Evolutionary conservation across 176 grass and related monocot species (phyloP).

Genomic region (Bonia amplexicaulis): DNA sequence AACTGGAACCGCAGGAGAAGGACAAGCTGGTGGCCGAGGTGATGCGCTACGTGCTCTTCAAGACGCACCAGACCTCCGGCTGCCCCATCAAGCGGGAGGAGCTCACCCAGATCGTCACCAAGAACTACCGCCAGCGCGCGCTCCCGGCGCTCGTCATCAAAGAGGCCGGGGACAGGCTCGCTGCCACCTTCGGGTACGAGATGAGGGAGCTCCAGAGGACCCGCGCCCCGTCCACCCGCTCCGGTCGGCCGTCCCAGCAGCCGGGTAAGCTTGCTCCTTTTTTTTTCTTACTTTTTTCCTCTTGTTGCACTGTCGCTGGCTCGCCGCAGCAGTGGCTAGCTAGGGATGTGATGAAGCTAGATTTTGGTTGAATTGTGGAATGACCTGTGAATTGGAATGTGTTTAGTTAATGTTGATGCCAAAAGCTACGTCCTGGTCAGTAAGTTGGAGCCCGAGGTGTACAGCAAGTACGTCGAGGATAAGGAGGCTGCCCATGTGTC

Average conservation of each 20-base stretch:
- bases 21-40: slow-evolving; percentile 90
- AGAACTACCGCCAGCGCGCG: slow-evolving; percentile 70
- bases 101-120: slow-evolving; percentile 74
- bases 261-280: slow-evolving; percentile 19
- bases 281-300: too few relatives aligned
- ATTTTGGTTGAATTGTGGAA: background rate
- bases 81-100: slow-evolving; percentile 91
- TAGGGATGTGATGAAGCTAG: background rate
- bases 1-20: slow-evolving; percentile 58
- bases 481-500: slow-evolving; percentile 54
- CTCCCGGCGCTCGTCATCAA: slow-evolving; percentile 75
- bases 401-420: slow-evolving; percentile 45
- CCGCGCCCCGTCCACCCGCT: slow-evolving; percentile 47
- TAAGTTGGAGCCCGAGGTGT: slow-evolving; percentile 47
- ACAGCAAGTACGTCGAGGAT: slow-evolving; percentile 60
- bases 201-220: slow-evolving; percentile 81
- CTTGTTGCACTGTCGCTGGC: background rate
- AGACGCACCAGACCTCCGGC: slow-evolving; percentile 62
- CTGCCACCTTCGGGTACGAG: slow-evolving; percentile 72
- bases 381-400: background rate
- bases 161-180: slow-evolving; percentile 65
- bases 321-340: too few relatives aligned
- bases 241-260: slow-evolving; percentile 49
- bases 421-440: slow-evolving; percentile 80
- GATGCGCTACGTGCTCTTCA: slow-evolving; percentile 78